Evolutionary conservation across 441 rosid genomes (phyloP).

Genomic region (Cnidoscolus chayamansa): DNA sequence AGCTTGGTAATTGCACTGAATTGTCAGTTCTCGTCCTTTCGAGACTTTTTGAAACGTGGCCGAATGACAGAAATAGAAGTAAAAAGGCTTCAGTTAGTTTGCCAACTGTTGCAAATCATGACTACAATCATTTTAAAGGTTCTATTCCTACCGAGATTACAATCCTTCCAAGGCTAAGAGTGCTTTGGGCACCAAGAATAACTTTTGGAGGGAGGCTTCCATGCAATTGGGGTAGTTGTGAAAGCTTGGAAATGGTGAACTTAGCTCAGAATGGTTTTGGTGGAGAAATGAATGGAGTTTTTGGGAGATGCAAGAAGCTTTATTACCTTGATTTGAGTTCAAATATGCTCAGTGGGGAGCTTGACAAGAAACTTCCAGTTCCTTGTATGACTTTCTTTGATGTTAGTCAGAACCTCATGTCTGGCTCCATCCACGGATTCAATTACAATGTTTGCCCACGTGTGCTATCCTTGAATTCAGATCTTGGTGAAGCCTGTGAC

Average conservation of each 20-base stretch:
- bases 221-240: conserved; percentile 46
- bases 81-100: conserved; percentile 16
- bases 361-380: conserved; percentile 38
- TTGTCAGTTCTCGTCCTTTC: conserved; percentile 58
- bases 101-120: conserved; percentile 24
- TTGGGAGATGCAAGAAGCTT: conserved; percentile 46
- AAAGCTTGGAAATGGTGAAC: conserved; percentile 52
- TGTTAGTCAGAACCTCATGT: conserved; percentile 41
- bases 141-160: conserved; percentile 41
- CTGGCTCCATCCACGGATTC: conserved; percentile 47
- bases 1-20: conserved; percentile 49
- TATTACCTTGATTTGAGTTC: conserved; percentile 48
- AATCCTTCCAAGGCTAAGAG: conserved; percentile 43
- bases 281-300: conserved; percentile 35
- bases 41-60: conserved; percentile 33
- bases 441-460: conserved; percentile 26
- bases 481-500: conserved; percentile 17
- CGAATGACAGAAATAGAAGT: conserved; percentile 15
- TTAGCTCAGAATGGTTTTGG: conserved; percentile 46
- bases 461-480: conserved; percentile 14
- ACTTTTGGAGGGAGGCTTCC: conserved; percentile 44
- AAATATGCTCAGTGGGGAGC: conserved; percentile 45
- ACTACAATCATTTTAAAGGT: conserved; percentile 46
- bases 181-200: conserved; percentile 59
- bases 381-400: conserved; percentile 59